Evolutionary conservation across 148 eudicot genomes (phyloP).

Genomic region (Dianthus caryophyllus): DNA sequence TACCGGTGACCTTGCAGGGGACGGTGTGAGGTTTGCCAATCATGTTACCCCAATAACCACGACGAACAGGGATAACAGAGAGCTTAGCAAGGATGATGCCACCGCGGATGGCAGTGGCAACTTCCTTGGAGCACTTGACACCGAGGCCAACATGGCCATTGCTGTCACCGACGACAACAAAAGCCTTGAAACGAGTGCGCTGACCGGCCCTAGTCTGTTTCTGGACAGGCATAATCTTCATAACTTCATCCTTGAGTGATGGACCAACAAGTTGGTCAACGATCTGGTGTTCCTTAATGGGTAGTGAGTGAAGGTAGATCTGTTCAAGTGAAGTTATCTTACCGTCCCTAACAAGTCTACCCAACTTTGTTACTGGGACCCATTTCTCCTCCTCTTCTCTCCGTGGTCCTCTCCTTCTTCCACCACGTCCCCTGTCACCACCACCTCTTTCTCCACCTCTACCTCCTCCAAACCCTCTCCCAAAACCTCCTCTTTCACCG

Average conservation of each 20-base stretch:
- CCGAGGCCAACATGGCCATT: slow-evolving; percentile 4
- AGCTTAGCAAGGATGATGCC: slow-evolving; percentile 8
- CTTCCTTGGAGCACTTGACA: slow-evolving; percentile 12
- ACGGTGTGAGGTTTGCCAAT: slow-evolving; percentile 4
- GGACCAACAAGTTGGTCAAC: background rate
- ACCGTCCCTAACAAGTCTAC: background rate
- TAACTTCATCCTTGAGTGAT: slow-evolving; percentile 4
- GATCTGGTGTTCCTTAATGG: slow-evolving; percentile 13
- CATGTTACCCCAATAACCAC: slow-evolving; percentile 13
- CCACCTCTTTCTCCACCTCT: background rate
- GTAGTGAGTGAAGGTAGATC: slow-evolving; percentile 10
- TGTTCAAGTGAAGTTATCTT: slow-evolving; percentile 3
- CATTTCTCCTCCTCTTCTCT: slow-evolving; percentile 7
- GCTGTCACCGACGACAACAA: slow-evolving; percentile 1
- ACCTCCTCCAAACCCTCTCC: background rate
- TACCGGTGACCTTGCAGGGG: slow-evolving; percentile 5
- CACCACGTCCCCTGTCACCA: background rate
- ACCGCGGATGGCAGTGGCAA: slow-evolving; percentile 7
- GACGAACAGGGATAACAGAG: background rate
- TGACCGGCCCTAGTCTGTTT: slow-evolving; percentile 12
- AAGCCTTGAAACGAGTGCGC: slow-evolving; percentile 11
- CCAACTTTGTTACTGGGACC: slow-evolving; percentile 6
- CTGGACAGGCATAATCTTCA: slow-evolving; percentile 17
- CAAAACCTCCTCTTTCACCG: slow-evolving; percentile 6
- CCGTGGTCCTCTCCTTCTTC: background rate